Base-by-base conservation (phyloP, 208 protist genomes). In the Entamoeba moshkovskii region DNA sequence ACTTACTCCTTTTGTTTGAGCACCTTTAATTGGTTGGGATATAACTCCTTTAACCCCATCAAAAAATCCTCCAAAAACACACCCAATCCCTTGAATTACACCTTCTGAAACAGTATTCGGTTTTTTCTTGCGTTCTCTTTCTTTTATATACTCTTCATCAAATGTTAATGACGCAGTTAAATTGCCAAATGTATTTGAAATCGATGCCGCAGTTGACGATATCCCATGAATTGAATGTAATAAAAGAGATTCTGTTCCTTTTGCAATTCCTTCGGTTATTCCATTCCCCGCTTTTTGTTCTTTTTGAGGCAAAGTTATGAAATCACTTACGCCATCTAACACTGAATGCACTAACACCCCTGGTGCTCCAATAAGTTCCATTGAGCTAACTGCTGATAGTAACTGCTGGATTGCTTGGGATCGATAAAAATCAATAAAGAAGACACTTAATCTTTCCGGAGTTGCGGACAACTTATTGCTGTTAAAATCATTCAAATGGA, bases 21-120 rank as follows among this genome's bases (percentile, higher is more conserved):
- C 38, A 29, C 93, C 93, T 85, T 94, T 94, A 22, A 93, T 52
- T 93, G 93, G 93, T 45, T 94, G 33, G 6, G 66, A 47, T 11
- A 94, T 46, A 48, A 94, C 29, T 49, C 93, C 93, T 52, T 73
- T 93, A 33, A 92, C 93, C 15, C 93, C 93, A 22, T 52, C 45
- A 33, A 73, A 22, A 16, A 94, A 16, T 25, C 46, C 92, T 29
- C 93, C 73, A 25, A 45, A n/a, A 25, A 94, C 45, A 45, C 66
- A 45, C 44, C 45, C 46, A 5, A 46, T 25, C 13, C 93, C 93
- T 38, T 94, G 15, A 22, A 22, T 0, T 22, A 94, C 15, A 93
- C 93, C 93, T 47, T 94, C 93, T 25, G 66, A 73, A 92, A 46
- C 92, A 6, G 38, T 16, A n/a, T 92, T 47, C 13, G 59, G 59